phyloP scores from a whole-genome alignment of 495 filamentous ascomycete genomes.

The Hypoxylon intermedium region DNA sequence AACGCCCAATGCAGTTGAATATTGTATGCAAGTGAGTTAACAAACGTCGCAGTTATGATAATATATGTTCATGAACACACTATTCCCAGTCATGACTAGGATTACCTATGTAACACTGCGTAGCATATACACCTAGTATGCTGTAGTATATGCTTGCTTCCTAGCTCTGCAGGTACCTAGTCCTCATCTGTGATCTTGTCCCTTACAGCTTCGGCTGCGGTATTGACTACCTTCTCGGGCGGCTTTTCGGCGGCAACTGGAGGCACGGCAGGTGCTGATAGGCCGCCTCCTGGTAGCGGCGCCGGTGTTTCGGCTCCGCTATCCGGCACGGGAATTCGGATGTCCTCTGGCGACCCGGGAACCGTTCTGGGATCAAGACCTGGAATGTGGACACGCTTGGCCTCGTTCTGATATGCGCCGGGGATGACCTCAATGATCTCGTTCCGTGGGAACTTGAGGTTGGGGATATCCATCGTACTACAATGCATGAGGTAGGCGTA shows the following conservation, averaged over 20 bases:
- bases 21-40: too few species aligned
- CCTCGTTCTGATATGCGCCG: constrained; percentile 94
- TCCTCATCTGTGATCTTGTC: constrained; percentile 59
- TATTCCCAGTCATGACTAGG: too few species aligned
- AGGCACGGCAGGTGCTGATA: constrained; percentile 46
- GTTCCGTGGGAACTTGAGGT: constrained; percentile 90
- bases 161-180: too few species aligned
- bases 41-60: too few species aligned
- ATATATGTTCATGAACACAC: constrained; percentile 7
- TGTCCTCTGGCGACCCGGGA: constrained; percentile 80
- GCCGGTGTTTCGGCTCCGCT: constrained; percentile 27
- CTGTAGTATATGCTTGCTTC: too few species aligned
- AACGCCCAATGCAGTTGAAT: too few species aligned
- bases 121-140: not conserved
- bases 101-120: too few species aligned
- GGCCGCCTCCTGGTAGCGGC: constrained; percentile 37
- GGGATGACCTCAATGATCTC: constrained; percentile 99
- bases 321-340: constrained; percentile 77
- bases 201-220: constrained; percentile 51
- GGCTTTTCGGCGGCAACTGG: constrained; percentile 42
- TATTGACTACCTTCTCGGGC: constrained; percentile 56
- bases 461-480: constrained; percentile 93
- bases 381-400: constrained; percentile 78
- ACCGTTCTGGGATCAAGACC: constrained; percentile 55
- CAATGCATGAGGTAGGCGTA: constrained; percentile 99